phyloP scores from a whole-genome alignment of 441 rosid genomes.

The Hypseocharis bilobata region DNA sequence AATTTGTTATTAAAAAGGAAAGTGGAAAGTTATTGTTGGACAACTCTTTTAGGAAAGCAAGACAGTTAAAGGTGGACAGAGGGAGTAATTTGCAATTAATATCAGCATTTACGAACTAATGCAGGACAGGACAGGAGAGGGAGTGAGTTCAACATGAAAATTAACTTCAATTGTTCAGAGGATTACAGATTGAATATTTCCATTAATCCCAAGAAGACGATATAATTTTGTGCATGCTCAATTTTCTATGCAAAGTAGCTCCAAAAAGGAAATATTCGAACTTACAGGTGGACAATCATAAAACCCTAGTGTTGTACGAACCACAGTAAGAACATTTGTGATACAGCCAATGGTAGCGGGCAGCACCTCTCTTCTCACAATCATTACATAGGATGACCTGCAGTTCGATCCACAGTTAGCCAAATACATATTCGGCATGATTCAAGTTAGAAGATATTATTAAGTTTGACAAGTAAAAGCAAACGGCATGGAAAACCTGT shows the following conservation, averaged over 20 bases:
- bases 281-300: conserved; percentile 25
- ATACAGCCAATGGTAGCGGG: conserved; percentile 69
- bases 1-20: too few relatives aligned
- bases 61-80: too few relatives aligned
- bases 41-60: too few relatives aligned
- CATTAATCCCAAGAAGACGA: not conserved
- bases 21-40: too few relatives aligned
- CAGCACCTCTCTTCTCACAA: conserved; percentile 63
- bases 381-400: conserved; percentile 73
- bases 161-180: conserved; percentile 2
- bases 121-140: not conserved
- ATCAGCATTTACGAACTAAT: not conserved
- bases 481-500: conserved; percentile 45
- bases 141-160: not conserved
- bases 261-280: conserved; percentile 12
- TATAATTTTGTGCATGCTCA: not conserved
- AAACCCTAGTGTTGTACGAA: conserved; percentile 66
- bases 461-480: conserved; percentile 6
- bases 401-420: conserved; percentile 12
- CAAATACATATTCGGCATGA: not conserved
- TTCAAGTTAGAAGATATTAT: not conserved
- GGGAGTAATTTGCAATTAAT: not conserved
- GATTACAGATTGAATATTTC: not conserved
- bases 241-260: not conserved
- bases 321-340: conserved; percentile 68